A percentile compares a stretch with the other conserved stretches of the same genome.
Conservation (phyloP, 2,329 filamentous ascomycete genomes). For the Lomentospora prolificans region DNA sequence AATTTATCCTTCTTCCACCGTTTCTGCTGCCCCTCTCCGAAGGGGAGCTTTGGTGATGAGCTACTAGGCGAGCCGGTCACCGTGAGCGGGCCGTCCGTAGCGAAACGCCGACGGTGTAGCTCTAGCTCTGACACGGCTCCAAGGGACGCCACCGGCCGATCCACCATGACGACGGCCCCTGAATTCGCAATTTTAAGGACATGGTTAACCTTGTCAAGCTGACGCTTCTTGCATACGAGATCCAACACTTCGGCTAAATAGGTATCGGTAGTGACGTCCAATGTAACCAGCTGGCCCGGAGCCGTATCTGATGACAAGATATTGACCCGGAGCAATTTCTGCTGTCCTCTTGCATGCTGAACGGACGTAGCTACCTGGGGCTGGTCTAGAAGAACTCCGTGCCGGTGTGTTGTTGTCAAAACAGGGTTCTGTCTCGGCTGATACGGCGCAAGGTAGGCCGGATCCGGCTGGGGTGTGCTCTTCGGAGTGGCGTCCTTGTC, state of each 20-base stretch:
- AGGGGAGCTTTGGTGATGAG: slow-evolving; percentile 55
- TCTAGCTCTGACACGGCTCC: slow-evolving; percentile 68
- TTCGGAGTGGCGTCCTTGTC: slow-evolving; percentile 15
- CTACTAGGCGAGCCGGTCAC: slow-evolving; percentile 60
- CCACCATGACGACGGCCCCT: slow-evolving; percentile 63
- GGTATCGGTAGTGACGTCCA: slow-evolving; percentile 72
- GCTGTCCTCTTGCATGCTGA: slow-evolving; percentile 47
- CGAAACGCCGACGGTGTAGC: slow-evolving; percentile 64
- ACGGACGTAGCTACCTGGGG: slow-evolving; percentile 37
- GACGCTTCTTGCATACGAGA: slow-evolving; percentile 64
- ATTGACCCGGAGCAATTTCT: slow-evolving; percentile 63
- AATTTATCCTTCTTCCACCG: slow-evolving; percentile 43
- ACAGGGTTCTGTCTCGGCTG: slow-evolving; percentile 46
- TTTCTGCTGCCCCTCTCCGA: slow-evolving; percentile 34
- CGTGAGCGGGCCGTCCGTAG: slow-evolving; percentile 61
- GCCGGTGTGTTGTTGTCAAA: slow-evolving; percentile 49
- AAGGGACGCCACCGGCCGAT: slow-evolving; percentile 70
- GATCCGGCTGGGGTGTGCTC: slow-evolving; percentile 34
- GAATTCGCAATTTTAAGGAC: slow-evolving; percentile 69
- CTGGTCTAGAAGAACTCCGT: slow-evolving; percentile 43
- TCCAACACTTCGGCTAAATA: slow-evolving; percentile 78
- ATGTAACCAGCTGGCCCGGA: slow-evolving; percentile 61
- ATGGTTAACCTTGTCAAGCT: slow-evolving; percentile 69
- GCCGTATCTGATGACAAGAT: slow-evolving; percentile 60
- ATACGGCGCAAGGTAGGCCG: slow-evolving; percentile 12